Base-by-base conservation (phyloP, 371 early-diverging fungal genomes). In the Mucor mucedo region DNA sequence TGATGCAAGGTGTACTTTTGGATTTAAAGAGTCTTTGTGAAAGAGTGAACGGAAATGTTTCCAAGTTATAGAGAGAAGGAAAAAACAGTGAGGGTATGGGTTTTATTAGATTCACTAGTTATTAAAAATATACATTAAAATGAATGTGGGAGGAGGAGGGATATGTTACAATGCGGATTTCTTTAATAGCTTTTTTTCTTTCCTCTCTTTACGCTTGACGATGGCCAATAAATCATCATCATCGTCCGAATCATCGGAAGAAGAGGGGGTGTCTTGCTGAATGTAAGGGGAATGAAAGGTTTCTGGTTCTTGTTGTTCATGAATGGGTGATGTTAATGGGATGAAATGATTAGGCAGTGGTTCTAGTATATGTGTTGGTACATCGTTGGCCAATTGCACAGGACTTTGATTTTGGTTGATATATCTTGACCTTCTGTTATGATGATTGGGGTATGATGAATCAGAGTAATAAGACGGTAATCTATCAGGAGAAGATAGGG, bases 21-120 rank as follows among this genome's bases (percentile, higher is more conserved):
- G 89, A 89, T 47, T 78, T 91, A 76, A 71, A 78, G 41, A 42
- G 40, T 7, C 52, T 84, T 6, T 85, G 84, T 55, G 79, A 82
- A 52, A 55, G 77, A 58, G 60, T 68, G 13, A 55, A 63, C 35
- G 38, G n/a, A 27, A 40, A 40, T 6, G 42, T 29, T 7, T 41
- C 66, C 30, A 65, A 65, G 32, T 50, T 65, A 33, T 65, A 65
- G 47, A 47, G 5, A 21, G 21, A 21, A 21, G n/a, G 13, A 42
- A 42, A 42, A 42, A 42, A 42, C 9, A 13, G 7, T 10, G 4
- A 13, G 44, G n/a, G 44, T 16, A 38, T 35, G 9, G 3, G 27
- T 33, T 16, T 28, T 57, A 30, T 48, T 49, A 21, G 21, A 33
- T 16, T 52, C 2, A 28, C 21, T 47, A 47, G 9, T 39, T 41